Base-by-base conservation (phyloP, 352 stramenopile species). In the Phytophthora crassamura region DNA sequence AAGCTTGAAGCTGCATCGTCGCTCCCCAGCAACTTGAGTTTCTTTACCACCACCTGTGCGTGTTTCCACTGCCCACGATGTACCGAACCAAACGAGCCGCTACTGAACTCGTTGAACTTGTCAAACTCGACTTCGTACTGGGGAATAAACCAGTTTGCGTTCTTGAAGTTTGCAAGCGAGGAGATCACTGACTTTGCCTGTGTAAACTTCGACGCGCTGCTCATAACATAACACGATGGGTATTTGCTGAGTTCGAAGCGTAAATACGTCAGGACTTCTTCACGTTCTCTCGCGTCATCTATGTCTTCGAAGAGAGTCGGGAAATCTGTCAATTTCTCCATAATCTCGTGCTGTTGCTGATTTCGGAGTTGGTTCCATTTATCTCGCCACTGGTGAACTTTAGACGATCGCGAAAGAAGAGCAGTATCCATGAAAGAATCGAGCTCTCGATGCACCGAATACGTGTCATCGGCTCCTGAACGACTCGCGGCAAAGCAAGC, bases 21-120 rank as follows among this genome's bases (percentile, higher is more conserved):
- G n/a, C n/a, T n/a, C n/a, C n/a, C n/a, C n/a, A n/a, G n/a, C n/a
- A n/a, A n/a, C n/a, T n/a, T n/a, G n/a, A n/a, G n/a, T n/a, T n/a
- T 47, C 28, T 63, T 63, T 5, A 64, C 55, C 16, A 64, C 55
- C 3, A 55, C 55, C 2, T 49, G 22, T 40, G 55, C 51, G 34
- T 43, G 42, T n/a, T 46, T 47, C 55, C 55, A 64, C 34, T 47
- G 33, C 9, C 47, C 28, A 4, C n/a, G 9, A 59, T 49, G 25
- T n/a, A n/a, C n/a, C n/a, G n/a, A n/a, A 7, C 32, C 8, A 28
- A 49, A 39, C 10, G 36, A 20, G 14, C 52, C 52, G 15, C 30
- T 38, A 32, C 39, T 42, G 7, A 60, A 51, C 16, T 18, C n/a
- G 40, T 40, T 33, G 39, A 12, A 39, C 15, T 49, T 30, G 34